Conservation (phyloP, 2,329 filamentous ascomycete species). For the Paracoccidioides lutzii region DNA sequence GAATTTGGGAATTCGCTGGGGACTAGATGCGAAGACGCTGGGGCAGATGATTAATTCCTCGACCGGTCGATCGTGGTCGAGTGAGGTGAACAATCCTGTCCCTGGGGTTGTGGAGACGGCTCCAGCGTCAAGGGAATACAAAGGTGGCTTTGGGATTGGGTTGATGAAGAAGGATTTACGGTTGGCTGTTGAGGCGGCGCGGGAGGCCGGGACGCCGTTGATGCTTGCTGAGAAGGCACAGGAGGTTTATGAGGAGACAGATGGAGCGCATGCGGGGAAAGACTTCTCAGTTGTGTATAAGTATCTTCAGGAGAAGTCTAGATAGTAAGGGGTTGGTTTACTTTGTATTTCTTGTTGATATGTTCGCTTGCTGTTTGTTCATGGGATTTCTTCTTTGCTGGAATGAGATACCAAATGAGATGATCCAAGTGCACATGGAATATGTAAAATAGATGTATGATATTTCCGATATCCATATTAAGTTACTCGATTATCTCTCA, state of each 20-base stretch:
- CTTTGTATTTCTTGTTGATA: neutral
- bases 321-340: neutral
- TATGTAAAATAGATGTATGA: neutral
- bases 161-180: constrained; percentile 72
- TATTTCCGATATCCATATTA: too few relatives aligned
- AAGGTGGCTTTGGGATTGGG: constrained; percentile 61
- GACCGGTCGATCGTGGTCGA: constrained; percentile 92
- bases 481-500: too few relatives aligned
- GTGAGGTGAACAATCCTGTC: constrained; percentile 90
- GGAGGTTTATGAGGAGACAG: constrained; percentile 55
- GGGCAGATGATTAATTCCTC: constrained; percentile 83
- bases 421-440: neutral
- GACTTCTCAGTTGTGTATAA: constrained; percentile 76
- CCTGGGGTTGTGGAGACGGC: constrained; percentile 65
- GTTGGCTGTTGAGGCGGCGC: constrained; percentile 59
- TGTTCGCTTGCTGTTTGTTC: neutral
- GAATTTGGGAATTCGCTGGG: constrained; percentile 52
- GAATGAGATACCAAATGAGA: constrained; percentile 2
- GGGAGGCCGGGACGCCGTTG: constrained; percentile 52
- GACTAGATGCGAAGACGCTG: constrained; percentile 52
- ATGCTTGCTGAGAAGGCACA: constrained; percentile 51
- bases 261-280: constrained; percentile 50
- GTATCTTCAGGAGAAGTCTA: constrained; percentile 39
- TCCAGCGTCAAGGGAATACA: constrained; percentile 63
- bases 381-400: neutral